Percentiles rank a stretch among this genome's conserved stretches.
Evolutionary conservation across 2,329 filamentous ascomycete genomes (phyloP).

Genomic region (Botrytis squamosa): DNA sequence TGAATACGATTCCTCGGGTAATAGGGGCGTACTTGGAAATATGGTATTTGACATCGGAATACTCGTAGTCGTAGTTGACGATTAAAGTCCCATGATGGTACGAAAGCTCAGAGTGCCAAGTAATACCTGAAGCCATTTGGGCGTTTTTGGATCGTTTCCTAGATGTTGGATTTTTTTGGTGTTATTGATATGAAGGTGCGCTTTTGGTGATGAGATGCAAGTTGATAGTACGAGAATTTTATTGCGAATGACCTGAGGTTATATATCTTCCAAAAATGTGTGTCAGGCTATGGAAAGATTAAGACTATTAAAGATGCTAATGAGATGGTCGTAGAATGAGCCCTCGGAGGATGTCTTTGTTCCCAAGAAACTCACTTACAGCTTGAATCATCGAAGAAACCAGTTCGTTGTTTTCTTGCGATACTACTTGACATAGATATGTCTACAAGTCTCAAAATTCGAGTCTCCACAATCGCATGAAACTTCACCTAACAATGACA

Average conservation of each 20-base stretch:
- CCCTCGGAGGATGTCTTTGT: neutral
- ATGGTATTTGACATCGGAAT: neutral
- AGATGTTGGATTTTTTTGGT: neutral
- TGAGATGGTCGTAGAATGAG: neutral
- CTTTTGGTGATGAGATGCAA: neutral
- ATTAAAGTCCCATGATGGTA: neutral
- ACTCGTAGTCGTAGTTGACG: neutral
- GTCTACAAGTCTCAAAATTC: neutral
- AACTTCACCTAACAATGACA: neutral
- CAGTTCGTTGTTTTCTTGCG: neutral
- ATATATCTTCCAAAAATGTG: neutral
- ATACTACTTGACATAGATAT: neutral
- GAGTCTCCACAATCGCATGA: neutral
- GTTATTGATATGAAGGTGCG: neutral
- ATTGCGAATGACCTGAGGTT: neutral
- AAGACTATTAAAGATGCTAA: neutral
- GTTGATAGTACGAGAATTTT: neutral
- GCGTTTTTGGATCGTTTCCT: neutral
- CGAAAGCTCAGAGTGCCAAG: neutral
- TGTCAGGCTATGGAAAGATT: neutral
- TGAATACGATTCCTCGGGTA: neutral
- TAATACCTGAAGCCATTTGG: neutral
- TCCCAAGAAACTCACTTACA: neutral
- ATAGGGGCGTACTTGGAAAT: neutral
- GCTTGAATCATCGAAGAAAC: too few species aligned